phyloP scores from a whole-genome alignment of 352 stramenopile genomes.

The Phytophthora syringae region DNA sequence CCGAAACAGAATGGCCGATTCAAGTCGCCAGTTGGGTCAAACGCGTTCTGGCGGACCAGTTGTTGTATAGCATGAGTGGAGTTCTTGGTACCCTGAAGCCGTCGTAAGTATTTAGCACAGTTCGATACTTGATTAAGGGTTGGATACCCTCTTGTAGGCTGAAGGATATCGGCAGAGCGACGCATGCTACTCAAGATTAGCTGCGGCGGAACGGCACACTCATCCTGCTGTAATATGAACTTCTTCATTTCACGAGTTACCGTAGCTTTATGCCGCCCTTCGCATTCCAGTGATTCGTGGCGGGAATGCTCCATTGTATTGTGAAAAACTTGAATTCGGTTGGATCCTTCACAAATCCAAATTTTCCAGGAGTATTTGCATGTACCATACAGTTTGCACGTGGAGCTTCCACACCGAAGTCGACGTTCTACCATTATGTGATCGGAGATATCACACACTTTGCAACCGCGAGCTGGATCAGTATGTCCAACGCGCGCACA shows the following conservation, averaged over 20 bases:
- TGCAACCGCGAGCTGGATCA: background rate
- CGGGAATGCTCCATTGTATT: constrained; percentile 2
- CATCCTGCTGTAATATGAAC: constrained; percentile 15
- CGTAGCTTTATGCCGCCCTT: background rate
- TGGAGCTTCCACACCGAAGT: constrained; percentile 1
- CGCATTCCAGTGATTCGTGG: background rate
- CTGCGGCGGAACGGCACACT: constrained; percentile 11
- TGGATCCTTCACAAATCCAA: background rate
- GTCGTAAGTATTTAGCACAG: constrained; percentile 10
- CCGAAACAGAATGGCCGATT: constrained; percentile 1
- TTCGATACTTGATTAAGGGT: constrained; percentile 6
- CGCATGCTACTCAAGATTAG: constrained; percentile 11
- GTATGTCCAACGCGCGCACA: background rate
- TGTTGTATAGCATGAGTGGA: background rate
- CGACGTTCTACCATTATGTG: constrained; percentile 6
- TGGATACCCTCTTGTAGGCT: constrained; percentile 2
- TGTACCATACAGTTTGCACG: background rate
- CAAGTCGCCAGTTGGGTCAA: background rate
- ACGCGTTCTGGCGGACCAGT: background rate
- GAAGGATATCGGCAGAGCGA: background rate
- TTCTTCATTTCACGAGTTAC: constrained; percentile 13
- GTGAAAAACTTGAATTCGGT: background rate
- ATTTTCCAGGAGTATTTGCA: constrained; percentile 1
- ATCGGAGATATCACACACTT: background rate
- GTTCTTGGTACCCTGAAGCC: constrained; percentile 14